These are phyloP conservation scores for Microthlaspi erraticum DNA, from an alignment of 345 rosid genomes.

Conservation along the genomic window DNA sequence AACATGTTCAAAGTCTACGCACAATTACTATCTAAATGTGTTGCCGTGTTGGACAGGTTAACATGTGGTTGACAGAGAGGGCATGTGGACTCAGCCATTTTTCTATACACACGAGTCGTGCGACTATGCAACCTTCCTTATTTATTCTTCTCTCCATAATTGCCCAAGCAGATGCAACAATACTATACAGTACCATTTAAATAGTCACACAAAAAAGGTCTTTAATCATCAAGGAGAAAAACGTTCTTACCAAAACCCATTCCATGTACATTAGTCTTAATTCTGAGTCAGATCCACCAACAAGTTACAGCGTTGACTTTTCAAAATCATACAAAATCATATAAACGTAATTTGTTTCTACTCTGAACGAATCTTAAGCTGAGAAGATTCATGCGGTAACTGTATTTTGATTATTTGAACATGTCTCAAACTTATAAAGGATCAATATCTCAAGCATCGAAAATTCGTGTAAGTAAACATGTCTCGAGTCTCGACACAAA, in stretches of 20 bases:
- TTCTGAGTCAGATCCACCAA: too few relatives aligned
- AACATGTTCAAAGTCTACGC: too few relatives aligned
- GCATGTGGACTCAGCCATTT: background rate
- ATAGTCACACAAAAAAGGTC: too few relatives aligned
- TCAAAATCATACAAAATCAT: too few relatives aligned
- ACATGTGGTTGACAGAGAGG: slow-evolving; percentile 15
- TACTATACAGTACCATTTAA: background rate
- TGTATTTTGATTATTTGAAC: background rate
- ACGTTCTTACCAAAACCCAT: too few relatives aligned
- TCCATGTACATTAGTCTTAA: too few relatives aligned
- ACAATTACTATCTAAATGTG: too few relatives aligned
- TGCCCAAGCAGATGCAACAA: slow-evolving; percentile 22
- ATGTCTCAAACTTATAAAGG: background rate
- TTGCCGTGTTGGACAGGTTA: too few relatives aligned
- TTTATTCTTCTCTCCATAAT: background rate
- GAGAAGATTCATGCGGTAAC: background rate
- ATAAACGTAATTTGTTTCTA: background rate
- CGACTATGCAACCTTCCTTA: slow-evolving; percentile 8
- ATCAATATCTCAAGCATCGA: background rate
- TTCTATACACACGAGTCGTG: slow-evolving; percentile 10
- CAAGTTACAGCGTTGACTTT: too few relatives aligned
- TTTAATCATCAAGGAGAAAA: too few relatives aligned
- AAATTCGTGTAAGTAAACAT: background rate
- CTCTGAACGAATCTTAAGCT: background rate
- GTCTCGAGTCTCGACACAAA: background rate